Conservation (phyloP, 495 filamentous ascomycete genomes). For the Penicillium ochrochloron region DNA sequence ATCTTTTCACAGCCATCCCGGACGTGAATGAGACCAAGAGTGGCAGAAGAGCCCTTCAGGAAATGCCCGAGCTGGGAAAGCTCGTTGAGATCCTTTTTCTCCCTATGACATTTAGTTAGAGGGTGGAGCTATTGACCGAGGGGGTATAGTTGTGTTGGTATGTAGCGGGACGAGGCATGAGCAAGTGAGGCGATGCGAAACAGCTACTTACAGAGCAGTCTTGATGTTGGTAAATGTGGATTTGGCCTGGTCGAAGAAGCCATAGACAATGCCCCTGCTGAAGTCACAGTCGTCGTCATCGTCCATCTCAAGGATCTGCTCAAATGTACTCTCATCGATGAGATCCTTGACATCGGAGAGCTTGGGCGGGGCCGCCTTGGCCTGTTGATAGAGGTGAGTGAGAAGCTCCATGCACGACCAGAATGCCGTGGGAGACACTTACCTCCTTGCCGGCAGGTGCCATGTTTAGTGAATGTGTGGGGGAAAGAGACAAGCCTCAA, state of each 20-base stretch:
- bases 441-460: constrained; percentile 28
- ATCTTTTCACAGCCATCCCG: constrained; percentile 95
- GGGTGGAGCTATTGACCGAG: not conserved
- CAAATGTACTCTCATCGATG: constrained; percentile 81
- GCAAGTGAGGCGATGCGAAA: not conserved
- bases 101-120: constrained; percentile 49
- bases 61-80: constrained; percentile 91
- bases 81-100: constrained; percentile 63
- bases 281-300: constrained; percentile 80
- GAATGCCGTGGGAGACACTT: constrained; percentile 14
- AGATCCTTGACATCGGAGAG: constrained; percentile 64
- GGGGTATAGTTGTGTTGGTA: not conserved
- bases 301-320: constrained; percentile 97
- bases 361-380: constrained; percentile 51
- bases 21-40: constrained; percentile 88
- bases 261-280: constrained; percentile 83
- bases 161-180: not conserved
- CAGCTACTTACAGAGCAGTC: constrained; percentile 68
- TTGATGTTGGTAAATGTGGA: constrained; percentile 89
- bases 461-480: constrained; percentile 11
- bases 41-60: constrained; percentile 97
- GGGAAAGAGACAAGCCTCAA: constrained; percentile 2
- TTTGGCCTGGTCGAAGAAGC: constrained; percentile 91
- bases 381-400: constrained; percentile 27
- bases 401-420: too few relatives aligned